These are phyloP conservation scores for Populus hybrid DNA, from an alignment of 441 rosid genomes.

Conservation along the genomic window DNA sequence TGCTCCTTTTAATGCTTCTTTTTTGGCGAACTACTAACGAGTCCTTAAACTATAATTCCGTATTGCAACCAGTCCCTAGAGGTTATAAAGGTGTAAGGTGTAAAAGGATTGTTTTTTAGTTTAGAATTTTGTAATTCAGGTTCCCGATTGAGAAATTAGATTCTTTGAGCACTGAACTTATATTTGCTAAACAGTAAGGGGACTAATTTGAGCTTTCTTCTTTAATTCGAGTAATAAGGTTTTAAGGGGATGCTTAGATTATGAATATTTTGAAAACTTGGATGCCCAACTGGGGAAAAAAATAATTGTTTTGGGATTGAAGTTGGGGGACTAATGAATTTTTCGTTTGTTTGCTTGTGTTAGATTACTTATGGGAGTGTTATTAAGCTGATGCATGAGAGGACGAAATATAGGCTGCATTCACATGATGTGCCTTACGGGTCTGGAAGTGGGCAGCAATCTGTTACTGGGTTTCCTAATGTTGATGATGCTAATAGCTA, in stretches of 20 bases:
- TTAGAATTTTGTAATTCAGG: not conserved
- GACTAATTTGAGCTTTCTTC: too few species aligned
- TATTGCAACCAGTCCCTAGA: not conserved
- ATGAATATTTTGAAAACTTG: not conserved
- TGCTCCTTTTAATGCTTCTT: not conserved
- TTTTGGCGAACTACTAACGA: not conserved
- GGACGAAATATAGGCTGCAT: conserved; percentile 71
- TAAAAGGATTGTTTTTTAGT: not conserved
- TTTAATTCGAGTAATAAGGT: not conserved
- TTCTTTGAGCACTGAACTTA: not conserved
- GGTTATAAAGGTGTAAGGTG: not conserved
- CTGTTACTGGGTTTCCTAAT: conserved; percentile 81
- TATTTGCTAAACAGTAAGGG: not conserved
- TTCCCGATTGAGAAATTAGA: not conserved
- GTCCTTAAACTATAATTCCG: not conserved
- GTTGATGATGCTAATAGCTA: conserved; percentile 93
- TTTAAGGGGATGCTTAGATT: not conserved
- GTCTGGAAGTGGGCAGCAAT: conserved; percentile 97
- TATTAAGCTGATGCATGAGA: conserved; percentile 91
- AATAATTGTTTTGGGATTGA: not conserved
- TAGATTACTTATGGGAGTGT: conserved; percentile 87
- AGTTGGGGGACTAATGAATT: not conserved
- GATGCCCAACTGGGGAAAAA: not conserved
- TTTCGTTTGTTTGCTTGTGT: not conserved
- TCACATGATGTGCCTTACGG: conserved; percentile 98